phyloP scores from a whole-genome alignment of 2,329 filamentous ascomycete genomes.

The Moelleriella libera region DNA sequence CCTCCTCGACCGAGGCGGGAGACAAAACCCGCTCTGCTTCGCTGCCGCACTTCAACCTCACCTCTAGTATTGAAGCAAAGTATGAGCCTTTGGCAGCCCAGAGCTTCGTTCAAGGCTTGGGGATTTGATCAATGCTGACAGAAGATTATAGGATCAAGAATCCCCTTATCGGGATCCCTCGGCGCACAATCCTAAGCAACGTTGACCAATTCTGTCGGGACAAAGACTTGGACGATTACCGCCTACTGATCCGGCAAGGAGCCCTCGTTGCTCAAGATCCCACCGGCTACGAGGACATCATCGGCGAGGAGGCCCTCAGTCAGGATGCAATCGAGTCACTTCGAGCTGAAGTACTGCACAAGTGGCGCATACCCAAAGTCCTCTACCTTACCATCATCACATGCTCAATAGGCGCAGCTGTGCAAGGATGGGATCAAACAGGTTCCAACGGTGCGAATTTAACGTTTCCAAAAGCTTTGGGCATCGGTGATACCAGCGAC shows the following conservation, averaged over 20 bases:
- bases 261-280: constrained; percentile 64
- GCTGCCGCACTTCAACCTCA: constrained; percentile 25
- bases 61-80: constrained; percentile 31
- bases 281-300: constrained; percentile 43
- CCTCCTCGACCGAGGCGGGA: constrained; percentile 21
- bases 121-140: not conserved
- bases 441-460: constrained; percentile 50
- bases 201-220: constrained; percentile 48
- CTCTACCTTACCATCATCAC: constrained; percentile 54
- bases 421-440: constrained; percentile 57
- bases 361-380: constrained; percentile 48
- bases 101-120: too few relatives aligned
- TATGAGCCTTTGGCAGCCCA: constrained; percentile 11
- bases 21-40: constrained; percentile 13
- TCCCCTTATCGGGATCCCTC: constrained; percentile 36
- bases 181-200: constrained; percentile 33
- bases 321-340: constrained; percentile 46
- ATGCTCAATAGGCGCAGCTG: constrained; percentile 57
- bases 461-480: constrained; percentile 41
- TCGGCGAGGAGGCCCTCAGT: constrained; percentile 39
- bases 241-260: constrained; percentile 48
- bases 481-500: constrained; percentile 20
- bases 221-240: constrained; percentile 43
- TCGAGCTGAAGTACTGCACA: constrained; percentile 48
- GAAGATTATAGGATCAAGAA: constrained; percentile 24